phyloP scores from a whole-genome alignment of 306 rosid genomes.

The Pueraria montana region DNA sequence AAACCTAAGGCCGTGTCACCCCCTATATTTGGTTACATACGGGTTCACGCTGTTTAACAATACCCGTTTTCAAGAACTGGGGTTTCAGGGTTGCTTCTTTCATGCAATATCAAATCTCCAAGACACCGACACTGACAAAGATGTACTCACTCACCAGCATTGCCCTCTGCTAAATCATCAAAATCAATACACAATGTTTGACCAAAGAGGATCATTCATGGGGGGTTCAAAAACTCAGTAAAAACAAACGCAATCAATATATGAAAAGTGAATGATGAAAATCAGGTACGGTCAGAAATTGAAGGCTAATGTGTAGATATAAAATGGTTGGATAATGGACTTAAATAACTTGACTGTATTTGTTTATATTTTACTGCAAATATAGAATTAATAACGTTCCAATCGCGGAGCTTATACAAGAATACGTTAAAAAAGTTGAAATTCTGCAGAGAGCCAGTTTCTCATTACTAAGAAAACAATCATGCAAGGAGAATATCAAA shows the following conservation, averaged over 20 bases:
- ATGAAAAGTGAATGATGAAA: slow-evolving; percentile 13
- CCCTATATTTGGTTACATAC: slow-evolving; percentile 40
- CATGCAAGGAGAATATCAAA: slow-evolving; percentile 49
- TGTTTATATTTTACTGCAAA: background rate
- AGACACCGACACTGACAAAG: slow-evolving; percentile 40
- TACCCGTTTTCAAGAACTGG: slow-evolving; percentile 48
- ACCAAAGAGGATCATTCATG: slow-evolving; percentile 29
- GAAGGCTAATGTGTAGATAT: background rate
- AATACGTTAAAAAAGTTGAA: slow-evolving; percentile 17
- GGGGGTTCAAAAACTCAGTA: background rate
- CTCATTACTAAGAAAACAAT: slow-evolving; percentile 49
- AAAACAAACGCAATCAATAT: background rate
- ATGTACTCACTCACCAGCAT: slow-evolving; percentile 40
- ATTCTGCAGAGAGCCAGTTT: slow-evolving; percentile 29
- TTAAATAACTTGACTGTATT: slow-evolving; percentile 17
- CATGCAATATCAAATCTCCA: slow-evolving; percentile 42
- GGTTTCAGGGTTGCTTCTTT: slow-evolving; percentile 54
- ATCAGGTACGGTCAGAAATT: background rate
- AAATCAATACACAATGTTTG: slow-evolving; percentile 40
- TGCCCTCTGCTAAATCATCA: slow-evolving; percentile 37
- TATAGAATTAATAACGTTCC: background rate
- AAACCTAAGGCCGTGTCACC: slow-evolving; percentile 14
- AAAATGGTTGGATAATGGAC: background rate
- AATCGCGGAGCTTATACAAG: background rate
- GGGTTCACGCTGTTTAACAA: slow-evolving; percentile 39